phyloP scores from a whole-genome alignment of 1,284 basidiomycete genomes.

The Sanghuangporus baumii region DNA sequence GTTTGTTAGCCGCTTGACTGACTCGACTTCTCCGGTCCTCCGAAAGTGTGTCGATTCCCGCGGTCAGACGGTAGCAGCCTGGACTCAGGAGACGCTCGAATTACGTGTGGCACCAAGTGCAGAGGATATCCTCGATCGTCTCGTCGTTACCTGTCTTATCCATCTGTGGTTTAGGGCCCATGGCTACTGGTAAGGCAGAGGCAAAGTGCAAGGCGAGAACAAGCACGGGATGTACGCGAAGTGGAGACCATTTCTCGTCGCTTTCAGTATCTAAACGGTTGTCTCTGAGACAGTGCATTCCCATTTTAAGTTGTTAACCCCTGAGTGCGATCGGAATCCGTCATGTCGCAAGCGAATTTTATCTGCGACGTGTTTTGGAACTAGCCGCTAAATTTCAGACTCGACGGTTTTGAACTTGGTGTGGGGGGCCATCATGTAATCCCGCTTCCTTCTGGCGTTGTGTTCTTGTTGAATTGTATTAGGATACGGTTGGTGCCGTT shows the following conservation, averaged over 20 bases:
- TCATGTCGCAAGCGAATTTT: background rate
- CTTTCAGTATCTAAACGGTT: background rate
- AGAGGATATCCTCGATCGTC: constrained; percentile 41
- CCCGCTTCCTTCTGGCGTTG: constrained; percentile 1
- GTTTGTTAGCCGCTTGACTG: background rate
- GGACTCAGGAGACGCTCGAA: constrained; percentile 36
- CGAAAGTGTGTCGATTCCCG: constrained; percentile 45
- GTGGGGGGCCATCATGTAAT: constrained; percentile 7
- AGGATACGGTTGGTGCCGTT: background rate
- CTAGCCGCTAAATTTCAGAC: background rate
- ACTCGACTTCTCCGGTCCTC: constrained; percentile 4
- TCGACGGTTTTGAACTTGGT: background rate
- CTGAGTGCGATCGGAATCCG: background rate
- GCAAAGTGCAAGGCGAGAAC: background rate
- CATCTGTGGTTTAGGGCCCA: constrained; percentile 46
- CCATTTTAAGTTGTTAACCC: background rate
- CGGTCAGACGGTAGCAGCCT: constrained; percentile 43
- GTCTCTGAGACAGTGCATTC: background rate
- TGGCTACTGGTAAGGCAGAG: constrained; percentile 34
- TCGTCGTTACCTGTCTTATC: constrained; percentile 51
- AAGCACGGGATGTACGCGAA: background rate
- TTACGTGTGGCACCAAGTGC: constrained; percentile 37
- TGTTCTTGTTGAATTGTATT: background rate
- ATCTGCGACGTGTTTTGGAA: background rate
- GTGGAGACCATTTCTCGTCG: background rate